Conservation (phyloP, 768 basidiomycete genomes). For the Russula olivacea region DNA sequence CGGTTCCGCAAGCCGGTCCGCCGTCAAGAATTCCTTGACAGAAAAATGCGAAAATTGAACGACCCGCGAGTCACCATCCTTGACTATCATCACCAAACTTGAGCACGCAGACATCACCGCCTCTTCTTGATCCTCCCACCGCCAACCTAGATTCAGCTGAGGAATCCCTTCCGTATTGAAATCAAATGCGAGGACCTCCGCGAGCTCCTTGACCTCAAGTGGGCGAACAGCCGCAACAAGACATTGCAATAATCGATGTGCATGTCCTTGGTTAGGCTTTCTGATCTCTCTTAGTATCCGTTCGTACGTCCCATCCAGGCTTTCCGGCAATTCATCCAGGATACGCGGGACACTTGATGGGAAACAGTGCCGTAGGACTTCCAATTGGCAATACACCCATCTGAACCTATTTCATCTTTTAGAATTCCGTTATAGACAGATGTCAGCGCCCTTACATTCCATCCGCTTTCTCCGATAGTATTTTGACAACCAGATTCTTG, state of each 20-base stretch:
- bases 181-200: neutral
- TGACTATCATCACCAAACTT: too few species aligned
- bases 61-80: neutral
- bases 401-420: neutral
- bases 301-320: neutral
- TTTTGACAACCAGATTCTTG: neutral
- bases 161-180: neutral
- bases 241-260: neutral
- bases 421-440: neutral
- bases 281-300: neutral
- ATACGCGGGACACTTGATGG: neutral
- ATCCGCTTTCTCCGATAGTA: neutral
- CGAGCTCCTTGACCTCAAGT: neutral
- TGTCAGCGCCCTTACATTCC: neutral
- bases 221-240: neutral
- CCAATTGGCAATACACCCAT: neutral
- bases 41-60: neutral
- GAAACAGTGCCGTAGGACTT: neutral
- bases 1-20: neutral
- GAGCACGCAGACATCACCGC: too few species aligned
- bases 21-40: neutral
- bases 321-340: neutral
- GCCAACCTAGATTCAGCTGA: neutral
- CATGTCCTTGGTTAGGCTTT: neutral
- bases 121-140: too few species aligned